Evolutionary conservation across 2,329 filamentous ascomycete genomes (phyloP), one percentile per base, ranked within the genome.

Genomic region (Ceratocystiopsis minuta): DNA sequence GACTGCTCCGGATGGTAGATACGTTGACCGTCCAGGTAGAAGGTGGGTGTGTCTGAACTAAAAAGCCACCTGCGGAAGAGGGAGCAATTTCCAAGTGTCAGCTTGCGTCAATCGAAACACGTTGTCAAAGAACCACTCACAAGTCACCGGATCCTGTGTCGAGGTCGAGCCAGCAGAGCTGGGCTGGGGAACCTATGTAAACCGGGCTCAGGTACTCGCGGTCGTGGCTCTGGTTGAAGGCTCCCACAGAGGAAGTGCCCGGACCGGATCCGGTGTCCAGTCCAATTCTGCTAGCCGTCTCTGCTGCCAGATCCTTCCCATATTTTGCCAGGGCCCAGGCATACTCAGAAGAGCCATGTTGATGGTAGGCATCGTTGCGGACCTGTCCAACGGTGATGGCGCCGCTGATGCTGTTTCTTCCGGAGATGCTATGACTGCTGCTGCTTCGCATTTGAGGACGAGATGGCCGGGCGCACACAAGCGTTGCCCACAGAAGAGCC

Each of bases 91-190:
- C 4, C 24, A 6, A n/a, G 9, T 28, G 43, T 47, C 32, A 50
- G 46, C 44, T 14, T 37, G 34, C 15, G 32, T 24, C n/a, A 4
- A 18, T 36, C 15, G 10, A 28, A 17, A 17, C 24, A 2, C 16
- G 6, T 28, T 18, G 9, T n/a, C 38, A 74, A 28, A 6, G 2
- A 28, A 28, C 5, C 24, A 28, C 79, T 70, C 69, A 90, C 78
- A 70, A 57, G 45, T 73, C 70, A 11, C 64, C 60, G 9, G 69
- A 73, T 12, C 68, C 70, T 14, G 80, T 86, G 49, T 86, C 81
- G 46, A 86, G 69, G 54, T 83, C 78, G 46, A 86, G 55, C 45
- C 74, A 68, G 47, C 83, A 54, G 3, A 61, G 69, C 50, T 78
- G 73, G 6, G 55, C 49, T 6, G 65, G 66, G 1, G 53, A 68